These are phyloP conservation scores for Candida easanensis DNA, from an alignment of 805 yeast genomes.

Conservation along the genomic window DNA sequence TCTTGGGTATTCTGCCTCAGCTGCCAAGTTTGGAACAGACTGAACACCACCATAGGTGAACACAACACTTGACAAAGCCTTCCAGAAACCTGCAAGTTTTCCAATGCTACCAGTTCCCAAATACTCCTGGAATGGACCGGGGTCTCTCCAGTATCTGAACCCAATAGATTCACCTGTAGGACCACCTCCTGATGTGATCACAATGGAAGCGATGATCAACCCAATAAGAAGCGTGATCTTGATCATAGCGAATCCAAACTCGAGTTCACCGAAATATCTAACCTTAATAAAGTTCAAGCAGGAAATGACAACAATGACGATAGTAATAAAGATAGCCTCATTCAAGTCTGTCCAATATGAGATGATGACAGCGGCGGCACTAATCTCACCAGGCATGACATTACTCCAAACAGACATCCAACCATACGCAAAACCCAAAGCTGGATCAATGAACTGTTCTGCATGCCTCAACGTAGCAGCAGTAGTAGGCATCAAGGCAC, in stretches of 20 bases:
- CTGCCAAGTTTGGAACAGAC: conserved; percentile 51
- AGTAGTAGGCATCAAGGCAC: conserved; percentile 37
- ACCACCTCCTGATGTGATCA: conserved; percentile 62
- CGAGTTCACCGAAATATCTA: conserved; percentile 45
- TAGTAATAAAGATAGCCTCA: conserved; percentile 44
- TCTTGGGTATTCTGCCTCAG: conserved; percentile 57
- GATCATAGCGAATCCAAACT: conserved; percentile 56
- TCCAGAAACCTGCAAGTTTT: conserved; percentile 57
- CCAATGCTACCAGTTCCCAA: conserved; percentile 43
- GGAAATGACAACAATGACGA: conserved; percentile 37
- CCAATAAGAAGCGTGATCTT: conserved; percentile 63
- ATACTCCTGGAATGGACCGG: conserved; percentile 31
- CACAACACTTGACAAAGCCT: conserved; percentile 55
- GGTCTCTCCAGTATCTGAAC: conserved; percentile 34
- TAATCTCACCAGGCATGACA: conserved; percentile 41
- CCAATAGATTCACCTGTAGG: conserved; percentile 40
- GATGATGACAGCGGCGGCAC: conserved; percentile 45
- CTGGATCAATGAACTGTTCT: conserved; percentile 40
- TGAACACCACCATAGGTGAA: conserved; percentile 60
- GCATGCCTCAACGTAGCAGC: conserved; percentile 36
- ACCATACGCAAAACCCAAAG: conserved; percentile 46
- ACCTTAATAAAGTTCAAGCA: conserved; percentile 36
- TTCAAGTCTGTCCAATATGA: conserved; percentile 43
- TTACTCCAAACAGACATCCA: conserved; percentile 40
- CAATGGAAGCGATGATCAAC: conserved; percentile 50